Base-by-base conservation (phyloP, 176 grass and related monocot genomes). In the Juncus inflexus region DNA sequence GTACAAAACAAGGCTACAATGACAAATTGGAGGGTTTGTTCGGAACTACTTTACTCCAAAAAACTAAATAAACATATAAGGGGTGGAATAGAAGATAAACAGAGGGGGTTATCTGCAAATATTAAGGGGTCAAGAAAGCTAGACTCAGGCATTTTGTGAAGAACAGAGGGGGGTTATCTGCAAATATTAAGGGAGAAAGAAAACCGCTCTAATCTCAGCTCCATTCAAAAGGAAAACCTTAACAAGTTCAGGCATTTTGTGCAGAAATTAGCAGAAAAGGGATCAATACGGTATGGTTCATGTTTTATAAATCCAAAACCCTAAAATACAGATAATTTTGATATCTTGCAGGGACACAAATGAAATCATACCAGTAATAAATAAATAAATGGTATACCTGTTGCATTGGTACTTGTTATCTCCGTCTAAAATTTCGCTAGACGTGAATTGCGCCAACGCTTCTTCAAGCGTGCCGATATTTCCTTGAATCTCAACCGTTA, bases 401-500 rank as follows among this genome's bases (percentile, higher is more conserved):
- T 15, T 78, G 55, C 92, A 97, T 37, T 86, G 65, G 61, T 97
- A 97, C 62, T 77, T 97, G 71, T 97, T 89, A 40, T 86, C 77
- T 56, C 92, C 92, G 62, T 91, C 92, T 73, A 97, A 81, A 80
- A 89, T 1, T 78, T 97, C 92, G 61, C 70, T 43, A 86, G 79
- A 86, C 37, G 92, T 97, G 63, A 97, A 97, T 67, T 81, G 82
- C n/a, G 5, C 51, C 61, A 97, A 87, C 71, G 87, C 92, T 69
- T 86, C 79, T 67, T 97, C 84, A 75, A 97, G 77, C 67, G 84
- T 91, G 75, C 9, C 39, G 55, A 91, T 86, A 69, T 86, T 65
- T 12, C 92, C 87, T 81, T 97, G 78, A 81, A 97, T 86, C 62
- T 87, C 87, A 61, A 97, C 81, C 80, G 77, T 89, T 55, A 97